A percentile compares a stretch with the other conserved stretches of the same genome.
Evolutionary conservation across 257 asterid genomes (phyloP).

Genomic region (Apocynum venetum): DNA sequence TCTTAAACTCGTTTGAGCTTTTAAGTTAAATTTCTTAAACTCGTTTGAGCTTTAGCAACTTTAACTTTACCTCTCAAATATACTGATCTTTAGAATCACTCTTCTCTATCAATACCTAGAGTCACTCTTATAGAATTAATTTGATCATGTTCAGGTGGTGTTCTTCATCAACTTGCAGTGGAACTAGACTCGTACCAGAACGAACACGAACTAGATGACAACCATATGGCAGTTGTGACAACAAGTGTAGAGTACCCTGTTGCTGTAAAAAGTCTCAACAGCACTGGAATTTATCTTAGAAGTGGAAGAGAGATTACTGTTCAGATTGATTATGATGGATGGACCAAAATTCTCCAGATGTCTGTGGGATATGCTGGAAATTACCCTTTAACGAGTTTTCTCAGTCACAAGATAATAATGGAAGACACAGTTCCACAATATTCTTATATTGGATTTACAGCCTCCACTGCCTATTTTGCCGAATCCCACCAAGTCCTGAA

Average conservation of each 20-base stretch:
- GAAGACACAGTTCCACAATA: constrained; percentile 42
- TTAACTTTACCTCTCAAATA: no score
- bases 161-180: constrained; percentile 49
- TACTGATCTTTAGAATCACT: neutral
- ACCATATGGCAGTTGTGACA: constrained; percentile 57
- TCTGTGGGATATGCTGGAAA: constrained; percentile 39
- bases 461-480: constrained; percentile 46
- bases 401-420: constrained; percentile 40
- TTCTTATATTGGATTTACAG: constrained; percentile 57
- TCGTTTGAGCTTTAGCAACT: no score
- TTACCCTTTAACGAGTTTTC: constrained; percentile 20
- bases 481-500: constrained; percentile 52
- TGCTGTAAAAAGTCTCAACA: constrained; percentile 44
- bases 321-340: constrained; percentile 51
- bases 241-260: constrained; percentile 47
- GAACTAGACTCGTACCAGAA: constrained; percentile 59
- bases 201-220: constrained; percentile 44
- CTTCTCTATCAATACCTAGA: neutral
- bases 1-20: no score
- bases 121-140: neutral
- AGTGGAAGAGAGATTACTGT: constrained; percentile 42
- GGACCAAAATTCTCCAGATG: constrained; percentile 38
- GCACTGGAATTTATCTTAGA: constrained; percentile 38
- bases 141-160: constrained; percentile 31
- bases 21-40: no score